Percentiles rank a stretch among this genome's conserved stretches.
These are phyloP conservation scores for Lecanoromycetidae sp. DNA, from an alignment of 2,329 filamentous ascomycete species.

Conservation along the genomic window DNA sequence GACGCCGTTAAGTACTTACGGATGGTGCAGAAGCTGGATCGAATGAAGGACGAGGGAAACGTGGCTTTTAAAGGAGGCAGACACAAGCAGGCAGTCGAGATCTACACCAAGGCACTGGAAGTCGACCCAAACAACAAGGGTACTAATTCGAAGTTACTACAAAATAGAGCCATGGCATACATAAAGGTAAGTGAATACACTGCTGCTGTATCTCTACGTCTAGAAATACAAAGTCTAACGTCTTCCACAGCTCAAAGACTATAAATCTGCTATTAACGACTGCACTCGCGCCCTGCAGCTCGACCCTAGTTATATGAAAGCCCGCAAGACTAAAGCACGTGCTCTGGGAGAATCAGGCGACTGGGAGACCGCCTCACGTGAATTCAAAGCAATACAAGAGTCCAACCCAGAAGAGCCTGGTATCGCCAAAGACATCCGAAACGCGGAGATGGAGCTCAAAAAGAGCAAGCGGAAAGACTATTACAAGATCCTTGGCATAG, in stretches of 20 bases:
- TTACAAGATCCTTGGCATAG: slow-evolving; percentile 88
- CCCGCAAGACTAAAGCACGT: slow-evolving; percentile 86
- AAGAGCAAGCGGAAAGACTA: slow-evolving; percentile 97
- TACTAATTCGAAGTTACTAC: slow-evolving; percentile 87
- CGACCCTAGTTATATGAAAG: slow-evolving; percentile 78
- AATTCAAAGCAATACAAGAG: slow-evolving; percentile 79
- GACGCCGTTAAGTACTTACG: slow-evolving; percentile 80
- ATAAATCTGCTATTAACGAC: slow-evolving; percentile 67
- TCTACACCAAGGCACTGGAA: slow-evolving; percentile 70
- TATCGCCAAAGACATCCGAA: slow-evolving; percentile 72
- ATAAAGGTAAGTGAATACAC: slow-evolving; percentile 39
- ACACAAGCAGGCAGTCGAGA: slow-evolving; percentile 68
- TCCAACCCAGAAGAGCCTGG: slow-evolving; percentile 68
- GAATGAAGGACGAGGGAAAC: slow-evolving; percentile 92
- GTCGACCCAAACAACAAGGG: slow-evolving; percentile 81
- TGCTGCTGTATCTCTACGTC: background rate
- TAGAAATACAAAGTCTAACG: background rate
- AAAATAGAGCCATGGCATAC: slow-evolving; percentile 81
- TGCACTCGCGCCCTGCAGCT: slow-evolving; percentile 73
- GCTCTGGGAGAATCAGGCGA: slow-evolving; percentile 71
- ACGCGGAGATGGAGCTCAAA: slow-evolving; percentile 90
- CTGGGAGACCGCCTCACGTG: slow-evolving; percentile 84
- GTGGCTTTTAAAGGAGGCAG: slow-evolving; percentile 73
- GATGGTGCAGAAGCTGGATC: slow-evolving; percentile 80
- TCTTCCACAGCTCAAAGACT: slow-evolving; percentile 57